phyloP scores from a whole-genome alignment of 371 early-diverging fungal species.

The Coemansia sp. region DNA sequence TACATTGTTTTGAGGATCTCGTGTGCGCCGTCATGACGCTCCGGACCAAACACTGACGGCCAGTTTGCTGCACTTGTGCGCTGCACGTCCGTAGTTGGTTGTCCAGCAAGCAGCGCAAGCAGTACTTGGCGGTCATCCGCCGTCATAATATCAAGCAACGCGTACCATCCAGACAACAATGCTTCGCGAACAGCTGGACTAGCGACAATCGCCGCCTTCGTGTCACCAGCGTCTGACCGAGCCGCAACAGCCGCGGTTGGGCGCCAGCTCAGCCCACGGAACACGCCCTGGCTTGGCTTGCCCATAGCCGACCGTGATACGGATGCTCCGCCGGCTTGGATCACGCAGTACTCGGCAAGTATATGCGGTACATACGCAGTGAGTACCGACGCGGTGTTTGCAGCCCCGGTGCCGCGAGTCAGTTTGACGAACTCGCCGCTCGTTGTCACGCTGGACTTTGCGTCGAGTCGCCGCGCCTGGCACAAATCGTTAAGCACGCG shows the following conservation, averaged over 20 bases:
- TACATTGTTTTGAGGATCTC: constrained; percentile 50
- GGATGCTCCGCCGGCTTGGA: constrained; percentile 42
- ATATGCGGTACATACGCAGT: constrained; percentile 34
- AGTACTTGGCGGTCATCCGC: constrained; percentile 29
- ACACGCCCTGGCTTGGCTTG: not conserved
- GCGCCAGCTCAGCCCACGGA: constrained; percentile 33
- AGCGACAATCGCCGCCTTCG: constrained; percentile 25
- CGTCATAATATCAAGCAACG: constrained; percentile 40
- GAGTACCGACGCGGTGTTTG: constrained; percentile 25
- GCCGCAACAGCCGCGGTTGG: constrained; percentile 6
- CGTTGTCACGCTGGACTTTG: not conserved
- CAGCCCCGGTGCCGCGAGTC: constrained; percentile 42
- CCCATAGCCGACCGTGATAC: not conserved
- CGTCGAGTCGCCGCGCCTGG: constrained; percentile 11
- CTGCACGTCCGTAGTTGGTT: constrained; percentile 7
- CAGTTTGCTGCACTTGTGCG: constrained; percentile 7
- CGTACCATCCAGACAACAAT: constrained; percentile 46
- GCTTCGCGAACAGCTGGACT: constrained; percentile 41
- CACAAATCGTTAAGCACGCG: constrained; percentile 38
- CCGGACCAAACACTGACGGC: constrained; percentile 36
- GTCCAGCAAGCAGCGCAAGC: constrained; percentile 26
- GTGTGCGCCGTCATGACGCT: constrained; percentile 37
- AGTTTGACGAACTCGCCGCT: constrained; percentile 20
- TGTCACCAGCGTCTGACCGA: not conserved
- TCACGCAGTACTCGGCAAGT: constrained; percentile 51